Base-by-base conservation (phyloP, 169 alveolate genomes). In the Plasmodium berghei region DNA sequence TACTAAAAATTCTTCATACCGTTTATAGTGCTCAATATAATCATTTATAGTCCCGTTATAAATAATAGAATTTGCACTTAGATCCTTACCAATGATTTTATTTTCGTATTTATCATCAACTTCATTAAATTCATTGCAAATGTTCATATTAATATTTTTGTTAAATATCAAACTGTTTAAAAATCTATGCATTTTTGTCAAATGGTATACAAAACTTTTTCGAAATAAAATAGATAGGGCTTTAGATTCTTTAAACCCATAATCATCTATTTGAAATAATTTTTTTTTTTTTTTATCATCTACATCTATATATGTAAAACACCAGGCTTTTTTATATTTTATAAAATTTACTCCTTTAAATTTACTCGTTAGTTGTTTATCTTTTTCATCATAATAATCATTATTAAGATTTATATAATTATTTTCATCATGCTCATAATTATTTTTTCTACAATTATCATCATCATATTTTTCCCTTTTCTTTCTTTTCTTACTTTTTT, bases 301-400 rank as follows among this genome's bases (percentile, higher is more conserved):
- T 34, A 94, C 74, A 20, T 91, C 94, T 20, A 88, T 55, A 54
- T 89, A 93, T 1, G 92, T 92, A n/a, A 93, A 73, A 48, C 91
- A 93, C 88, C 89, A 93, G 9, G 95, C 75, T 56, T 88, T 91
- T 75, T 93, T 93, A 67, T 92, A 90, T 52, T 88, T 77, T 80
- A 90, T 83, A 73, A 87, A 93, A 55, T 42, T 34, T 10, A 63
- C 40, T 89, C 95, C 83, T 74, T 52, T 55, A 92, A 92, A 18
- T 83, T 66, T 45, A 48, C 72, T 52, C 10, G 22, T 54, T 24
- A 83, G 45, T n/a, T 67, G 72, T 26, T 66, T 83, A 26, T 67
- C 90, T 20, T 83, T 67, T 9, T 46, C 49, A 8, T 52, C 42
- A 34, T 34, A 34, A 2, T 34, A 0, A 34, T 34, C 42, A 34